Base-by-base conservation (phyloP, 371 early-diverging fungal genomes). In the Apophysomyces ossiformis region DNA sequence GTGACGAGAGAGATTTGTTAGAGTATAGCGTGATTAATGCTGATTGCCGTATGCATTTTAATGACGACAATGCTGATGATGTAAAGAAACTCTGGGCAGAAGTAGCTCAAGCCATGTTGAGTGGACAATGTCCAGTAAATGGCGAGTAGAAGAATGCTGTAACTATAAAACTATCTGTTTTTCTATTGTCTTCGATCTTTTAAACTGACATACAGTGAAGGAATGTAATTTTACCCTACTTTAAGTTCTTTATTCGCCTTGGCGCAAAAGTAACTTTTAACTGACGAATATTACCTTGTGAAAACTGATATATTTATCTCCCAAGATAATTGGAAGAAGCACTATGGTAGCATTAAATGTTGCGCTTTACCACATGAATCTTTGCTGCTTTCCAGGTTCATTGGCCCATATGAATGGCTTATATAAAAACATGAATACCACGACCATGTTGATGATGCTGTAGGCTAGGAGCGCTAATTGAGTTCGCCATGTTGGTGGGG, bases 351-450 rank as follows among this genome's bases (percentile, higher is more conserved):
- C 32, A 26, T 26, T 2, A 26, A 26, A 26, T 26, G 3, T 26
- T 26, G 2, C 2, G 32, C 1, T 26, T 26, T 26, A 97, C 96
- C 96, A 97, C 95, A 96, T 95, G 75, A 97, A 97, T 63, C 96
- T 81, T 77, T 94, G 95, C 21, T 76, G 46, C 16, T 65, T 73
- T 1, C 83, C 87, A 7, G 90, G 90, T 64, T 90, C 89, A 37
- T 81, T 76, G 5, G 76, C 39, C 95, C 95, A 93, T 15, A 58
- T 69, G 72, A 97, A 97, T 7, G 94, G 90, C 36, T 78, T 65
- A 59, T 77, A 70, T 46, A 94, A 65, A 74, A 95, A 96, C 60
- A 94, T 58, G 69, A 83, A 90, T 4, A 92, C 37, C 2, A 93
- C 91, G 7, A 68, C 67, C 0, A 71, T 65, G 65, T 94, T 94